Evolutionary conservation across 2,329 filamentous ascomycete genomes (phyloP), one percentile per base, ranked within the genome.

Genomic region (Claviceps sorghi): DNA sequence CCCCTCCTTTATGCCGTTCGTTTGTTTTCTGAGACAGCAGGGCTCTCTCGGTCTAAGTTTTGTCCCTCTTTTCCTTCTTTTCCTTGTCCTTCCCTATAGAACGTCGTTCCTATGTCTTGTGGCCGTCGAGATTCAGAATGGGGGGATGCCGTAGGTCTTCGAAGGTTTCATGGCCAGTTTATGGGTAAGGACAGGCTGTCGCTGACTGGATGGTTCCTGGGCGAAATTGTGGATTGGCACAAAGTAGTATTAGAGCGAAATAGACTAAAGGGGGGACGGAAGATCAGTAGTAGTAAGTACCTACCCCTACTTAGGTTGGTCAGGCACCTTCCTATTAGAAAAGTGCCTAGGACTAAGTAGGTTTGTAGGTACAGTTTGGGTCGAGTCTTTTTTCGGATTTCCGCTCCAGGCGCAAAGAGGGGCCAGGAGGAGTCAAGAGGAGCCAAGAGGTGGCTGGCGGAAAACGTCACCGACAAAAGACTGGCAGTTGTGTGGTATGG

Each of bases 151-250:
- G 40, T 7, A 42, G 49, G 30, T 32, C 48, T 46, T 21, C 5
- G 15, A 46, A 13, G 6, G 15, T 9, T 5, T 15, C 34, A 36
- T 36, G 34, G 34, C 34, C 34, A 17, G 34, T 13, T 13, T 17
- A 17, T 8, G 21, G 29, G 17, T n/a, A 13, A 26, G 21, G 22
- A 26, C 10, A n/a, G 34, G 36, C 38, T 21, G 48, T 41, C 44
- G 49, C 21, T 51, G 19, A 53, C 52, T 53, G 52, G 44, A 51
- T 51, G 13, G 30, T 32, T 22, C n/a, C n/a, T 44, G 43, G 48
- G 47, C 26, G 22, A 30, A 47, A 41, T 32, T 36, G 29, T 47
- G 49, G 49, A 48, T 41, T 44, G 44, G 15, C 41, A 19, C 38
- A 51, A 46, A 26, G 26, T 15, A 22, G 21, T 6, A 17, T 38